Conservation (phyloP, 805 yeast species). For the Candida golubevii region DNA sequence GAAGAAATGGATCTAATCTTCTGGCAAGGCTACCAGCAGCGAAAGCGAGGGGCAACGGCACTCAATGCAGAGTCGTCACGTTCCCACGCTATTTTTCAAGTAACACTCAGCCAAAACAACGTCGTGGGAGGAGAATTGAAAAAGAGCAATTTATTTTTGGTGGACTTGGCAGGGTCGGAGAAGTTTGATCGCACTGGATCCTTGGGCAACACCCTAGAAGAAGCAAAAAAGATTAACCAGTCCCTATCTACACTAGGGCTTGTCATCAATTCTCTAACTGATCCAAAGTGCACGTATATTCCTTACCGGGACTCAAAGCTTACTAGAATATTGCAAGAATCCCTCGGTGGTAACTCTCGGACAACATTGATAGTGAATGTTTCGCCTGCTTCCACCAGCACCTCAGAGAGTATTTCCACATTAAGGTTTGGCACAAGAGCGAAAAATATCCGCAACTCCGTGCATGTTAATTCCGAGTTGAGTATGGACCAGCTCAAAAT, state of each 20-base stretch:
- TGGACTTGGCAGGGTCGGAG: conserved; percentile 88
- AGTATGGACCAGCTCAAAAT: conserved; percentile 46
- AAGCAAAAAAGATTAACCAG: conserved; percentile 77
- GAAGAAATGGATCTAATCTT: conserved; percentile 56
- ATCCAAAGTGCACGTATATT: conserved; percentile 57
- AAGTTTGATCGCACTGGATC: conserved; percentile 76
- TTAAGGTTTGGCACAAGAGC: conserved; percentile 74
- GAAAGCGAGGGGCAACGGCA: conserved; percentile 58
- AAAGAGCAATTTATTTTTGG: conserved; percentile 63
- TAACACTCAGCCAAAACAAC: conserved; percentile 61
- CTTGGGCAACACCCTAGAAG: conserved; percentile 68
- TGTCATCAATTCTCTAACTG: conserved; percentile 76
- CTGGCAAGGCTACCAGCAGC: conserved; percentile 50
- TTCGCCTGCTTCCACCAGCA: conserved; percentile 56
- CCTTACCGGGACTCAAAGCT: conserved; percentile 78
- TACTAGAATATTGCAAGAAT: conserved; percentile 72
- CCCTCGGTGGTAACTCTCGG: conserved; percentile 78
- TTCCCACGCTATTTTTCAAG: conserved; percentile 74
- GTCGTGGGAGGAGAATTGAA: conserved; percentile 52
- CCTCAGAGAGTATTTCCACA: conserved; percentile 64
- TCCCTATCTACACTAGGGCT: conserved; percentile 76
- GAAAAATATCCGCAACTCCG: conserved; percentile 59
- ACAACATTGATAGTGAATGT: conserved; percentile 72
- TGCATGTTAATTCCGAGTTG: conserved; percentile 59
- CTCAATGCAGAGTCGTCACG: conserved; percentile 75